These are phyloP conservation scores for Ambrosia artemisiifolia DNA, from an alignment of 129 eudicot genomes.

Conservation along the genomic window DNA sequence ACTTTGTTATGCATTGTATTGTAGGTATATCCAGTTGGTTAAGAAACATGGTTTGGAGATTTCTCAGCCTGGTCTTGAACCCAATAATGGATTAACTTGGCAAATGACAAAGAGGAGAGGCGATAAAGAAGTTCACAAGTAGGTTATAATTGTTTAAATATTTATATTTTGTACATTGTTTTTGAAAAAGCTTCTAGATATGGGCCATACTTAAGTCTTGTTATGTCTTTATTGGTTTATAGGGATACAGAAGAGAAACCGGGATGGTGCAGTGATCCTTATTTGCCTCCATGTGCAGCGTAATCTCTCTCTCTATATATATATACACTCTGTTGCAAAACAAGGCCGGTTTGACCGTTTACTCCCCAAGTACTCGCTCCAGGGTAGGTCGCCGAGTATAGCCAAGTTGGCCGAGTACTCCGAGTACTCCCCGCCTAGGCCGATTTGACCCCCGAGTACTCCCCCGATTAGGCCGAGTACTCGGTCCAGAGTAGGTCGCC, in stretches of 20 bases:
- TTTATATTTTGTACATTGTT: background rate
- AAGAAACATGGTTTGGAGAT: conserved; percentile 88
- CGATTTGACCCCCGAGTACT: no score
- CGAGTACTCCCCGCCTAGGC: no score
- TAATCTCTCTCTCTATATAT: conserved; percentile 18
- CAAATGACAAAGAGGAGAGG: conserved; percentile 98
- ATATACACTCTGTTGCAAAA: no score
- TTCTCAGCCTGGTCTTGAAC: conserved; percentile 97
- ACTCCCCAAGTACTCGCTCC: no score
- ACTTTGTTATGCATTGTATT: background rate
- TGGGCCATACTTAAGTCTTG: conserved; percentile 2
- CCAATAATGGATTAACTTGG: conserved; percentile 94
- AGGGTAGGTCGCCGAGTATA: no score
- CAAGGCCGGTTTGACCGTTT: no score
- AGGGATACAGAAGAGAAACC: conserved; percentile 92
- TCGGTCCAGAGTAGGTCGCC: no score
- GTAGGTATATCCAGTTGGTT: conserved; percentile 68
- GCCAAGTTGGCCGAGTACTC: no score
- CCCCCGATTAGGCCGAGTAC: no score
- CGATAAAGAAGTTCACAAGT: conserved; percentile 97
- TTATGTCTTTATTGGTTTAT: conserved; percentile 27
- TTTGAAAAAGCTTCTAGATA: conserved; percentile 3
- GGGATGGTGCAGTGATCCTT: conserved; percentile 95
- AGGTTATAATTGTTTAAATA: conserved; percentile 21
- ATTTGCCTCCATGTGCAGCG: conserved; percentile 99